Percentiles rank a stretch among this genome's conserved stretches.
Evolutionary conservation across 768 basidiomycete species (phyloP).

Genomic region (Pleurotus salmoneostramineus): DNA sequence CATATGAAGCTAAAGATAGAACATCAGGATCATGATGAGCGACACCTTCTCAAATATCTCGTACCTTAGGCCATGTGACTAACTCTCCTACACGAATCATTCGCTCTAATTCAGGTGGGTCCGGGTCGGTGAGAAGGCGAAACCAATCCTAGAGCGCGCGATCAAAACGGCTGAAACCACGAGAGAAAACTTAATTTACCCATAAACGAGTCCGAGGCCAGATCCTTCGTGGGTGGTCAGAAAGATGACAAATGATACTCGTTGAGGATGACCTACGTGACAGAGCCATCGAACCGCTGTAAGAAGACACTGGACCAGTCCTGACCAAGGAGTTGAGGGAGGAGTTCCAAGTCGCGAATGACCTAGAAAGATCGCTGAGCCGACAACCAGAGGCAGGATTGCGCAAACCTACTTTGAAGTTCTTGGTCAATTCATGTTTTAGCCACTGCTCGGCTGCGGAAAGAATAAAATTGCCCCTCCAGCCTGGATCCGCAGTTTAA

Average conservation of each 20-base stretch:
- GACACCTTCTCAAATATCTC: conserved; percentile 9
- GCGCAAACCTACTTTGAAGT: conserved; percentile 71
- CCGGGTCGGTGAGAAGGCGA: conserved; percentile 79
- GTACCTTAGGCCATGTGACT: conserved; percentile 96
- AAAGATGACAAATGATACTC: conserved; percentile 20
- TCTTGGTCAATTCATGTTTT: conserved; percentile 94
- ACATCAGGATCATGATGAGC: neutral
- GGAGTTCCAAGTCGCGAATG: conserved; percentile 92
- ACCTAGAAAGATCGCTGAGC: conserved; percentile 50
- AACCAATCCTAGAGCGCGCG: conserved; percentile 66
- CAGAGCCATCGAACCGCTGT: conserved; percentile 86
- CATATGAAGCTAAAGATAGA: conserved; percentile 70
- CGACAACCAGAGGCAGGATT: too few species aligned
- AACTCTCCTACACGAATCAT: conserved; percentile 86
- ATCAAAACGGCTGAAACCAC: neutral
- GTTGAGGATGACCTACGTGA: conserved; percentile 60
- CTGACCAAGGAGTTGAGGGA: conserved; percentile 88
- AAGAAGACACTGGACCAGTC: conserved; percentile 98
- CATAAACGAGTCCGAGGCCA: conserved; percentile 80
- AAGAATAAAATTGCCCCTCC: conserved; percentile 92
- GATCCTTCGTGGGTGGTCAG: conserved; percentile 42
- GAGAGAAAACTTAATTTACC: conserved; percentile 33
- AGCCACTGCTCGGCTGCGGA: conserved; percentile 94
- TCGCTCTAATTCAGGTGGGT: conserved; percentile 70
- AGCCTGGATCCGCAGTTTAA: conserved; percentile 43